Evolutionary conservation across 306 rosid species (phyloP).

Genomic region (Trifolium dubium): DNA sequence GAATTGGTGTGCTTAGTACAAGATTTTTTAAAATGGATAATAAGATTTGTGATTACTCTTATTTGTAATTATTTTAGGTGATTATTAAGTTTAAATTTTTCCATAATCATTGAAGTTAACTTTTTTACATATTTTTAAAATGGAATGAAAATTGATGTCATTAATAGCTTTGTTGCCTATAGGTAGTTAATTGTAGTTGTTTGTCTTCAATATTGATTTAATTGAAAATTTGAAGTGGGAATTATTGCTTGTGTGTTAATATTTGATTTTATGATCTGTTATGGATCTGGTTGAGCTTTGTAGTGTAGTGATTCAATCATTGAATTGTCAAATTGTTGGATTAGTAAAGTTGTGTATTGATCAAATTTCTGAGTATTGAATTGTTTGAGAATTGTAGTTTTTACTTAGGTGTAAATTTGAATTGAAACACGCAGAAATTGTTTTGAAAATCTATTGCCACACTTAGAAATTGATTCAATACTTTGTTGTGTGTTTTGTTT

Average conservation of each 20-base stretch:
- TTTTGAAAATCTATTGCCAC: too few species aligned
- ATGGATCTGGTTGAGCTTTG: neutral
- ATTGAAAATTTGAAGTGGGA: constrained; percentile 4
- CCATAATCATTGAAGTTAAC: neutral
- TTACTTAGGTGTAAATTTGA: too few species aligned
- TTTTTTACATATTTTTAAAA: neutral
- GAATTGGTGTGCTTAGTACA: neutral
- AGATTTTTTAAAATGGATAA: neutral
- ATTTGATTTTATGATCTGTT: constrained; percentile 10
- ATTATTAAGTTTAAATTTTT: neutral
- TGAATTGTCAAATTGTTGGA: too few species aligned
- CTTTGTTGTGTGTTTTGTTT: too few species aligned
- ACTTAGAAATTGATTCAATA: too few species aligned
- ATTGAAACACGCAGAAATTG: too few species aligned
- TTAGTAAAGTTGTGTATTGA: too few species aligned
- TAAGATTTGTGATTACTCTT: neutral
- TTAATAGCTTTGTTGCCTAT: neutral
- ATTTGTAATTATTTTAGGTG: neutral
- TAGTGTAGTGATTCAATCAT: too few species aligned
- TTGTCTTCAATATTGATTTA: constrained; percentile 1
- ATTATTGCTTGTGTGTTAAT: constrained; percentile 1
- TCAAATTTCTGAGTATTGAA: too few species aligned
- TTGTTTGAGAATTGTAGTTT: too few species aligned
- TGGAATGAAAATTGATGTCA: neutral
- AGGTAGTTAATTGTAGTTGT: neutral